Evolutionary conservation across 2,329 filamentous ascomycete genomes (phyloP).

Genomic region (Clarireedia homoeocarpa): DNA sequence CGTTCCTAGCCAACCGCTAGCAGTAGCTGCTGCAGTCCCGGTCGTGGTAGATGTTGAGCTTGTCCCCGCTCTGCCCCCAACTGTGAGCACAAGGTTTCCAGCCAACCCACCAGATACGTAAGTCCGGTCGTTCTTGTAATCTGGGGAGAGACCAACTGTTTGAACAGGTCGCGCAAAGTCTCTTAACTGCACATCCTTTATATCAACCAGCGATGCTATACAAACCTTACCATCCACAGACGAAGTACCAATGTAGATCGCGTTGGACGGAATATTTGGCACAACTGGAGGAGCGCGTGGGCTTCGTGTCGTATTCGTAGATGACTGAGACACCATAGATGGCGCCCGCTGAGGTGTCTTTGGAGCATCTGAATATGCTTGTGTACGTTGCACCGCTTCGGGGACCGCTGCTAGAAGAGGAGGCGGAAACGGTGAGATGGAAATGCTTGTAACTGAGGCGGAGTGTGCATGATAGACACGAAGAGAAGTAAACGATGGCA

Average conservation of each 20-base stretch:
- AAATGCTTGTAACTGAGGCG: slow-evolving; percentile 82
- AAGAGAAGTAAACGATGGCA: slow-evolving; percentile 74
- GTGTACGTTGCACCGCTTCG: slow-evolving; percentile 31
- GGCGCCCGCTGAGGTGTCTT: slow-evolving; percentile 29
- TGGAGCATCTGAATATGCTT: slow-evolving; percentile 15
- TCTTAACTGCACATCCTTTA: slow-evolving; percentile 81
- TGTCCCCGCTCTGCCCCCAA: slow-evolving; percentile 69
- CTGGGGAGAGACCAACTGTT: slow-evolving; percentile 86
- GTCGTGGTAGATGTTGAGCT: slow-evolving; percentile 81
- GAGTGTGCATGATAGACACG: slow-evolving; percentile 88
- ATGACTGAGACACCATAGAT: slow-evolving; percentile 37
- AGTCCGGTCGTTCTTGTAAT: slow-evolving; percentile 81
- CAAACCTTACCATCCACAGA: slow-evolving; percentile 96
- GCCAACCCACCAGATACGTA: slow-evolving; percentile 89
- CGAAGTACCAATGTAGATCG: slow-evolving; percentile 87
- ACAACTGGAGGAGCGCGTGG: slow-evolving; percentile 45
- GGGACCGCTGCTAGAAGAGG: slow-evolving; percentile 37
- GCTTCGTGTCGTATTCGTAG: slow-evolving; percentile 44
- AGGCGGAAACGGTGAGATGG: slow-evolving; percentile 78
- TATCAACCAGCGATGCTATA: slow-evolving; percentile 76
- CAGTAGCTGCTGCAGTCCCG: slow-evolving; percentile 70
- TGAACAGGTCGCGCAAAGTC: slow-evolving; percentile 94
- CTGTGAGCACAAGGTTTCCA: slow-evolving; percentile 79
- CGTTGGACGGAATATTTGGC: slow-evolving; percentile 72
- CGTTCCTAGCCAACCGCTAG: slow-evolving; percentile 84